Evolutionary conservation across 2,329 filamentous ascomycete species (phyloP), one percentile per base, ranked within the genome.

Genomic region (Fusarium albidum): DNA sequence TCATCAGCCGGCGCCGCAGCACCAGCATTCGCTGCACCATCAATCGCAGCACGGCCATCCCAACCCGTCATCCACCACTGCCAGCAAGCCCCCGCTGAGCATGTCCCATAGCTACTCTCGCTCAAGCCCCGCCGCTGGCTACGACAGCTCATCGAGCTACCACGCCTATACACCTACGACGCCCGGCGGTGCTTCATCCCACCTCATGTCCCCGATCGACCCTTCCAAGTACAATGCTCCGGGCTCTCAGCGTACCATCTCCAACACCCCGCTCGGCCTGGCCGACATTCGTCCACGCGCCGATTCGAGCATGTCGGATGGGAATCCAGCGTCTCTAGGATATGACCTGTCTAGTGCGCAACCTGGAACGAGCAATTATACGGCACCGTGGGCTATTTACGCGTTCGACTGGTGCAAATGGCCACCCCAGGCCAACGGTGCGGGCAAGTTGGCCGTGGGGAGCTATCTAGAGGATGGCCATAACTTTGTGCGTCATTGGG

Each of bases 381-480:
- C 96, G 59, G 92, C 94, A 5, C 93, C 94, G 0, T 99, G 95
- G 92, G 89, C 92, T 12, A 88, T 96, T 49, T 99, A 98, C 73
- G 94, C 95, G 11, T 94, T 96, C 68, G 95, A 99, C 77, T 99
- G 95, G 95, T 99, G 95, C 79, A 99, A 99, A 75, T 99, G 95
- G 94, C 86, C 90, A 13, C 87, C 94, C 3, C 86, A 92, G 68
- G 87, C 76, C 67, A 87, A 87, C 63, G 88, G 91, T 57, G 92
- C 91, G 4, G 95, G 95, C 32, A 98, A 98, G 75, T 84, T 99
- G 65, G 95, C 95, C 11, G 82, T 99, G 32, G 95, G 94, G 54
- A 99, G 95, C 77, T 98, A 98, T 72, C 78, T 98, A 44, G 95
- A 99, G 76, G 95, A 99, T 75, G 94, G 93, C 6, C 95, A 99